Percentiles rank a stretch among this genome's conserved stretches.
phyloP scores from a whole-genome alignment of 768 basidiomycete species.

The Asterophora lycoperdoides region DNA sequence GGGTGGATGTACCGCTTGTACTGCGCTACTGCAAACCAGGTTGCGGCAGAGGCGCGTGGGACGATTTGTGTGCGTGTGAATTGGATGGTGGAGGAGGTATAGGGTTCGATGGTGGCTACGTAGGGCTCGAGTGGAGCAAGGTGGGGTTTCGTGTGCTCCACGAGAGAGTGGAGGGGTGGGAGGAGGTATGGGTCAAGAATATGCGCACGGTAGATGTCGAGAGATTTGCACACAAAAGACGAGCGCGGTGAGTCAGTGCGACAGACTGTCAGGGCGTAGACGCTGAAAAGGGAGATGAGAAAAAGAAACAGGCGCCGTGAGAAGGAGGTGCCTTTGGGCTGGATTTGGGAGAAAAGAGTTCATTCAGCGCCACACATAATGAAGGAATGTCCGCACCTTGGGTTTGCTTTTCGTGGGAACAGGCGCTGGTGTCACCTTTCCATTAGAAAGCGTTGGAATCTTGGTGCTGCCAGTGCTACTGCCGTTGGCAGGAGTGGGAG shows the following conservation, averaged over 20 bases:
- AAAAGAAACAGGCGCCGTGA: constrained; percentile 17
- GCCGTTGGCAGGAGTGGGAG: too few species aligned
- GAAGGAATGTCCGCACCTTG: neutral
- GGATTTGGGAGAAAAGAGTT: neutral
- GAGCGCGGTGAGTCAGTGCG: constrained; percentile 35
- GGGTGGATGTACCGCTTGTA: constrained; percentile 18
- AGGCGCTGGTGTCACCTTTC: neutral
- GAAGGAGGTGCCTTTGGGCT: neutral
- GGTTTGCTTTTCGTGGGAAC: neutral
- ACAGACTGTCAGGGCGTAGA: constrained; percentile 52
- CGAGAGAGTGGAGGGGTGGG: constrained; percentile 51
- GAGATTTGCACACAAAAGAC: constrained; percentile 52
- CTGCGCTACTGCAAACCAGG: constrained; percentile 10
- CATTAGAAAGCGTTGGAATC: too few species aligned
- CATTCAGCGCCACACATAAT: neutral
- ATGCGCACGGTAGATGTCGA: constrained; percentile 54
- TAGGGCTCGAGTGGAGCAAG: constrained; percentile 37
- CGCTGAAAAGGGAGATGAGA: constrained; percentile 41
- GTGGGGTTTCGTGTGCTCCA: constrained; percentile 47
- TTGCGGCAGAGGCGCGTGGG: constrained; percentile 21
- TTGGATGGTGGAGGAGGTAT: neutral
- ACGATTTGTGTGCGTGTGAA: constrained; percentile 33
- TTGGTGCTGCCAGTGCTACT: constrained; percentile 1
- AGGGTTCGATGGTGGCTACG: constrained; percentile 5
- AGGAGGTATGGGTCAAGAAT: constrained; percentile 70